Evolutionary conservation across 2,329 filamentous ascomycete species (phyloP).

Genomic region (Aspergillus neoniger): DNA sequence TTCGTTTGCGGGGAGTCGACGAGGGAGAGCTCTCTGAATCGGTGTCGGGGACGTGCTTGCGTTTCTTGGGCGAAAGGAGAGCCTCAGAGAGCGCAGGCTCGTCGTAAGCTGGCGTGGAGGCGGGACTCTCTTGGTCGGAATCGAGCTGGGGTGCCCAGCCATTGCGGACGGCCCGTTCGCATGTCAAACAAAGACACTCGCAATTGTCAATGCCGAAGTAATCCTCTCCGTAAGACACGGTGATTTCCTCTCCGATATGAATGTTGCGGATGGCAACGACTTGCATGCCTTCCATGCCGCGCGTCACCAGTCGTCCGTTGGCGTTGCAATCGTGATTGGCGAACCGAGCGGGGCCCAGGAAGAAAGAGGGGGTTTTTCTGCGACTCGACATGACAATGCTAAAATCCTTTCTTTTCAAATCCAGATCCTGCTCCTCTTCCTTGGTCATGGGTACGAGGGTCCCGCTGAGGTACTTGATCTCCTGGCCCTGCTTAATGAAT

Average conservation of each 20-base stretch:
- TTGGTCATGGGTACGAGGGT: constrained; percentile 91
- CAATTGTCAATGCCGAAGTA: constrained; percentile 96
- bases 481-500: constrained; percentile 76
- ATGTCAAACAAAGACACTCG: constrained; percentile 88
- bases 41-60: constrained; percentile 28
- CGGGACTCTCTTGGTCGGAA: constrained; percentile 37
- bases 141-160: constrained; percentile 69
- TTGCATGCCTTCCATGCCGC: constrained; percentile 82
- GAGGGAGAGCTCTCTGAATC: constrained; percentile 30
- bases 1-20: constrained; percentile 36
- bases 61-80: constrained; percentile 29
- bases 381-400: constrained; percentile 94
- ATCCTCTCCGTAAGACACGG: constrained; percentile 90
- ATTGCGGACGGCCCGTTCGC: constrained; percentile 73
- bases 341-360: constrained; percentile 92
- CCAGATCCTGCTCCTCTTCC: constrained; percentile 83
- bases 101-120: constrained; percentile 35
- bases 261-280: constrained; percentile 84
- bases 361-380: constrained; percentile 86
- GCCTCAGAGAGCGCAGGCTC: constrained; percentile 25
- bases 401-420: constrained; percentile 84
- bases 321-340: constrained; percentile 96
- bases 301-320: constrained; percentile 84
- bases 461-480: constrained; percentile 86
- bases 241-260: constrained; percentile 87